These are phyloP conservation scores for Diplocarpon mali DNA, from an alignment of 2,329 filamentous ascomycete genomes.

Conservation along the genomic window DNA sequence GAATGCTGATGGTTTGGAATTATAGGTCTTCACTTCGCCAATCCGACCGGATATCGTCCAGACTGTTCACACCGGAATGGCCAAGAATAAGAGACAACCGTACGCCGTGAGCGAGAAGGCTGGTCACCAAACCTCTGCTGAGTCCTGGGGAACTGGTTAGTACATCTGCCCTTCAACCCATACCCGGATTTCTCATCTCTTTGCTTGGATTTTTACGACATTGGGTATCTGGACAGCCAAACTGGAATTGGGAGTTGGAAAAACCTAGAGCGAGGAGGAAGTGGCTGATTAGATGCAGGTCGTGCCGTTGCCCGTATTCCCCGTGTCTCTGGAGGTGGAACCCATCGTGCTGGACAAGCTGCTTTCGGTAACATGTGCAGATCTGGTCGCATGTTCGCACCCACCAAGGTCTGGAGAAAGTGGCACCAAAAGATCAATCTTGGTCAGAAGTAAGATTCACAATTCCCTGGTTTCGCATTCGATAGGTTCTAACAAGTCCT, in stretches of 20 bases:
- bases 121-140: conserved; percentile 98
- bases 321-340: conserved; percentile 99
- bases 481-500: conserved; percentile 18
- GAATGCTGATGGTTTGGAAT: conserved; percentile 15
- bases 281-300: conserved; percentile 42
- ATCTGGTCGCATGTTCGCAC: conserved; percentile 99
- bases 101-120: conserved; percentile 99
- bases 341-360: conserved; percentile 98
- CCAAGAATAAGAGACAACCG: conserved; percentile 99
- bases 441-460: conserved; percentile 68
- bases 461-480: conserved; percentile 4
- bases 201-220: background rate
- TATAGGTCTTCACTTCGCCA: conserved; percentile 78
- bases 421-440: conserved; percentile 99
- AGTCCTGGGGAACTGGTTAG: conserved; percentile 99
- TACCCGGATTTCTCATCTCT: background rate
- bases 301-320: conserved; percentile 99
- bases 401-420: conserved; percentile 99
- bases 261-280: background rate
- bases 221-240: background rate
- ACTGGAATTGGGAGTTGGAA: background rate
- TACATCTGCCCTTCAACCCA: conserved; percentile 25
- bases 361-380: conserved; percentile 99
- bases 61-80: conserved; percentile 91
- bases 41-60: conserved; percentile 99